A percentile compares a stretch with the other conserved stretches of the same genome.
Evolutionary conservation across 75 land plant genomes (phyloP).

Genomic region (Cryptomeria japonica): DNA sequence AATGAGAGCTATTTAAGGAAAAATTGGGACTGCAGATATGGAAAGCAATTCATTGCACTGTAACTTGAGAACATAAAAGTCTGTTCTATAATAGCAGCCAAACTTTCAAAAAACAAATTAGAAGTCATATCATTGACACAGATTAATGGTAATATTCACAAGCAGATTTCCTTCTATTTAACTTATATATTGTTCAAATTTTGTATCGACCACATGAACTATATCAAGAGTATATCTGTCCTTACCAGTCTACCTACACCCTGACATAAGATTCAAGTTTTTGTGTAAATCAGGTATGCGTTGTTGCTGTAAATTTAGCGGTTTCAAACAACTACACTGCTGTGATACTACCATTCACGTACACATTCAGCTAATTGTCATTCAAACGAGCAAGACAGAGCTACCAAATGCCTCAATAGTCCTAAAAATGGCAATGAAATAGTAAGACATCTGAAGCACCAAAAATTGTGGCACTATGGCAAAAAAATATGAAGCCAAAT

Average conservation of each 20-base stretch:
- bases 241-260: background rate
- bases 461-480: background rate
- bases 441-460: background rate
- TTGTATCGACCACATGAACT: background rate
- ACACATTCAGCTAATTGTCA: background rate
- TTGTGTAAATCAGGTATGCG: background rate
- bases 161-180: background rate
- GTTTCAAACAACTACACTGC: background rate
- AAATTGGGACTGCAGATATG: too few relatives aligned
- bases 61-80: too few relatives aligned
- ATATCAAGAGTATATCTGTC: background rate
- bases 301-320: background rate
- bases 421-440: background rate
- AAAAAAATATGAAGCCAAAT: background rate
- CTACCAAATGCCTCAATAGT: background rate
- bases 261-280: background rate
- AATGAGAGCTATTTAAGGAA: too few relatives aligned
- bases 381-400: background rate
- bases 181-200: background rate
- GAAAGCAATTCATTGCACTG: too few relatives aligned
- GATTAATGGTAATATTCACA: background rate
- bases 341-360: background rate
- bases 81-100: too few relatives aligned
- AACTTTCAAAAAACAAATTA: too few relatives aligned
- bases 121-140: too few relatives aligned